Conservation (phyloP, 768 basidiomycete genomes). For the Boletus coccyginus region DNA sequence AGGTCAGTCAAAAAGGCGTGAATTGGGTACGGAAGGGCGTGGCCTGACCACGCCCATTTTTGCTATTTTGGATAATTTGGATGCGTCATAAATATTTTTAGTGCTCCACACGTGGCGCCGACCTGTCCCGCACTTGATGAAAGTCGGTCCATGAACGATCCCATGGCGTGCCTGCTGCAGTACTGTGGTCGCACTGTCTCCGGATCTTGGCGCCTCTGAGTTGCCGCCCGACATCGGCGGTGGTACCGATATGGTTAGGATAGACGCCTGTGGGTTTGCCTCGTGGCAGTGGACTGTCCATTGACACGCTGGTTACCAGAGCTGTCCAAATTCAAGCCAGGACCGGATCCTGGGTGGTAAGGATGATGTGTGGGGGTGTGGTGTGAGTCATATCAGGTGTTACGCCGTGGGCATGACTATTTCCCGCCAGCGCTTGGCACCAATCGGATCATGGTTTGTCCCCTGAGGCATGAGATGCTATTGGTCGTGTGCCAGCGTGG, state of each 20-base stretch:
- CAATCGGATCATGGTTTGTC: neutral
- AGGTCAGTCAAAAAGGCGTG: neutral
- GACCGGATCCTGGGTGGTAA: neutral
- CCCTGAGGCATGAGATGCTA: neutral
- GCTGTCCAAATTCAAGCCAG: neutral
- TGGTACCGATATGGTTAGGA: neutral
- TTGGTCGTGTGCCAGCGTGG: neutral
- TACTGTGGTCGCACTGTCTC: neutral
- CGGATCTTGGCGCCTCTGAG: slow-evolving; percentile 1
- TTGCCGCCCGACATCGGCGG: neutral
- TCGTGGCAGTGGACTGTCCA: neutral
- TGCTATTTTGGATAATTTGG: too few species aligned
- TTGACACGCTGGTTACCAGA: too few species aligned
- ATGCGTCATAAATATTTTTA: too few species aligned
- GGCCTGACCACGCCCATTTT: too few species aligned
- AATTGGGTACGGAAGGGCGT: too few species aligned
- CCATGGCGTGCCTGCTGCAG: too few species aligned
- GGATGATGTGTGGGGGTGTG: neutral
- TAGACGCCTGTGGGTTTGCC: neutral
- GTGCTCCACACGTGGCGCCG: too few species aligned
- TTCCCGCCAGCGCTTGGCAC: neutral
- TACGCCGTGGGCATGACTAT: neutral
- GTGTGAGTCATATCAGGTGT: neutral
- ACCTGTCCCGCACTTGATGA: neutral
- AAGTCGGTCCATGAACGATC: neutral